A percentile compares a stretch with the other conserved stretches of the same genome.
Conservation (phyloP, 2,329 filamentous ascomycete genomes). For the Juglanconis sp. region DNA sequence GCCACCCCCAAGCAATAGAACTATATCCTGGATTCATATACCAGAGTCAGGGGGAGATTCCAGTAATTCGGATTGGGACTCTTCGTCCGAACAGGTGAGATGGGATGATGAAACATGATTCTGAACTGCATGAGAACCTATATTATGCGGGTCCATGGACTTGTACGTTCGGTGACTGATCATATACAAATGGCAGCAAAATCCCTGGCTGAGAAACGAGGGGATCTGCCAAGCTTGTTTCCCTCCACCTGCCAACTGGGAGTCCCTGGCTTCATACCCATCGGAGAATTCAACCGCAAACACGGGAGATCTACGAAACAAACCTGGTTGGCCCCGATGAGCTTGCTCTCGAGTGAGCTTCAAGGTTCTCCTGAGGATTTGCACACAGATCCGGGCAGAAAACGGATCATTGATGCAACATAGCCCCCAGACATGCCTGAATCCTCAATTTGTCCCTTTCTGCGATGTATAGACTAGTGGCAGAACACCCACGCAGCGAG, state of each 20-base stretch:
- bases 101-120: neutral
- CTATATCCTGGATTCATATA: no score
- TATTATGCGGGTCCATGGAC: no score
- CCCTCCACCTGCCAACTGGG: neutral
- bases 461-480: no score
- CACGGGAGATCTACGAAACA: neutral
- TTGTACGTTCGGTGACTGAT: neutral
- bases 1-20: no score
- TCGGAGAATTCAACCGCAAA: neutral
- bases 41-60: neutral
- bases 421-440: no score
- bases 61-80: neutral
- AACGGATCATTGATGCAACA: no score
- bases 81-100: neutral
- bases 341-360: no score
- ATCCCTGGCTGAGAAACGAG: no score
- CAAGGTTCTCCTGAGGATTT: no score
- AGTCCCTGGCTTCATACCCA: neutral
- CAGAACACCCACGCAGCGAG: no score
- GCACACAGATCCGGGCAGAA: no score
- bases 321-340: neutral
- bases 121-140: neutral
- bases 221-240: neutral
- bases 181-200: neutral
- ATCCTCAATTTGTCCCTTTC: no score